phyloP scores from a whole-genome alignment of 306 rosid genomes.

The Trichosanthes cucumerina region DNA sequence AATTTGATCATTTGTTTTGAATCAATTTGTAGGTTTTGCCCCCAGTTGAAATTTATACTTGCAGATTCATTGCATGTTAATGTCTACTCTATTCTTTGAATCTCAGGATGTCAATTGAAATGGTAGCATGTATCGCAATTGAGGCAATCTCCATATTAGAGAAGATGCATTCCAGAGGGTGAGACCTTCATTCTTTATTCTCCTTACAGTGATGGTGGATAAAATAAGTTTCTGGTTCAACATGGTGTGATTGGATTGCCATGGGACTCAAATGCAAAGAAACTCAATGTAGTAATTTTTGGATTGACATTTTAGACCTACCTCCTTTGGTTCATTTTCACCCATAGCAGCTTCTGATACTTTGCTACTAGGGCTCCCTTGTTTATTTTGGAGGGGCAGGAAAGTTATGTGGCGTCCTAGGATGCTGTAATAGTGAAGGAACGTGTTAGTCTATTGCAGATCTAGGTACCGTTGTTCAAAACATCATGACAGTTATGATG shows the following conservation, averaged over 20 bases:
- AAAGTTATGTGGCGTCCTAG: neutral
- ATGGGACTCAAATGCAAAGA: neutral
- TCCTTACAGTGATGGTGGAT: neutral
- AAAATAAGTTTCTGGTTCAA: neutral
- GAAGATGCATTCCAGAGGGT: constrained; percentile 42
- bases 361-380: neutral
- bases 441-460: neutral
- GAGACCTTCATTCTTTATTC: constrained; percentile 12
- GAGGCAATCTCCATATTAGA: constrained; percentile 46
- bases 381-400: neutral
- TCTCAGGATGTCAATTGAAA: constrained; percentile 44
- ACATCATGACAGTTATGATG: neutral
- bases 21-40: neutral
- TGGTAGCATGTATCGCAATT: constrained; percentile 49
- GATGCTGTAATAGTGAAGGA: neutral
- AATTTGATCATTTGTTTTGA: neutral
- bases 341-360: neutral
- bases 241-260: neutral
- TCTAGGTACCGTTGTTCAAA: neutral
- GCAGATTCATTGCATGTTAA: neutral
- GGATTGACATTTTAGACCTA: neutral
- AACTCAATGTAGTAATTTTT: neutral
- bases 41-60: neutral
- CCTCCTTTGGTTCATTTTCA: constrained; percentile 1
- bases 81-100: neutral